These are phyloP conservation scores for Hansenula sp. DNA, from an alignment of 1,139 yeast species.

Conservation along the genomic window DNA sequence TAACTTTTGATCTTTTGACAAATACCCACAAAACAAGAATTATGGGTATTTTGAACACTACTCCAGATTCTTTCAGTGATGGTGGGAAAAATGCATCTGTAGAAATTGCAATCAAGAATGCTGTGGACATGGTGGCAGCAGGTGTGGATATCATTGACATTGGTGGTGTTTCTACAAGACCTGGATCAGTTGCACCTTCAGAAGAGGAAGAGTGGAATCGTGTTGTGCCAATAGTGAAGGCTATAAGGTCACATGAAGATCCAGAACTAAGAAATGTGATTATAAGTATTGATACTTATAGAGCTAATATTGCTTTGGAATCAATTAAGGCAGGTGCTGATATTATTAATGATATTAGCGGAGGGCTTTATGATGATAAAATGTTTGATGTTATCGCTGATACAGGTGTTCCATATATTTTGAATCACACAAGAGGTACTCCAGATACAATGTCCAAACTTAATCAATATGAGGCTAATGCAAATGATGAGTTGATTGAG, in stretches of 20 bases:
- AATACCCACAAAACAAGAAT: slow-evolving; percentile 41
- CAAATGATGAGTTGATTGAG: slow-evolving; percentile 38
- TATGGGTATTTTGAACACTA: slow-evolving; percentile 86
- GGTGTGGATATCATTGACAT: slow-evolving; percentile 76
- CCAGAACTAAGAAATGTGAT: slow-evolving; percentile 38
- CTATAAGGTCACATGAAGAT: slow-evolving; percentile 44
- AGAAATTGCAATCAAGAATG: slow-evolving; percentile 35
- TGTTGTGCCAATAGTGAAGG: slow-evolving; percentile 65
- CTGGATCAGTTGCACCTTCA: slow-evolving; percentile 62
- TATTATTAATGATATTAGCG: slow-evolving; percentile 86
- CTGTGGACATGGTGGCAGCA: slow-evolving; percentile 41
- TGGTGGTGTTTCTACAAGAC: slow-evolving; percentile 93
- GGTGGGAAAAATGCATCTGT: slow-evolving; percentile 52
- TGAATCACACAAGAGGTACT: slow-evolving; percentile 84
- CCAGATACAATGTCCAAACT: slow-evolving; percentile 67
- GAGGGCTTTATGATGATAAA: slow-evolving; percentile 63
- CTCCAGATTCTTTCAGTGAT: slow-evolving; percentile 96
- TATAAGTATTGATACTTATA: slow-evolving; percentile 81
- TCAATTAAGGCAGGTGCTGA: slow-evolving; percentile 79
- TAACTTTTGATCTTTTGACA: slow-evolving; percentile 34
- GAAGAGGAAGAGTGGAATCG: slow-evolving; percentile 57
- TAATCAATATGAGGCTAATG: slow-evolving; percentile 48
- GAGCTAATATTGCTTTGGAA: slow-evolving; percentile 67
- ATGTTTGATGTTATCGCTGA: slow-evolving; percentile 69
- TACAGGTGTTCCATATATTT: slow-evolving; percentile 69